These are phyloP conservation scores for Trapa bicornis DNA, from an alignment of 345 rosid species.

Conservation along the genomic window DNA sequence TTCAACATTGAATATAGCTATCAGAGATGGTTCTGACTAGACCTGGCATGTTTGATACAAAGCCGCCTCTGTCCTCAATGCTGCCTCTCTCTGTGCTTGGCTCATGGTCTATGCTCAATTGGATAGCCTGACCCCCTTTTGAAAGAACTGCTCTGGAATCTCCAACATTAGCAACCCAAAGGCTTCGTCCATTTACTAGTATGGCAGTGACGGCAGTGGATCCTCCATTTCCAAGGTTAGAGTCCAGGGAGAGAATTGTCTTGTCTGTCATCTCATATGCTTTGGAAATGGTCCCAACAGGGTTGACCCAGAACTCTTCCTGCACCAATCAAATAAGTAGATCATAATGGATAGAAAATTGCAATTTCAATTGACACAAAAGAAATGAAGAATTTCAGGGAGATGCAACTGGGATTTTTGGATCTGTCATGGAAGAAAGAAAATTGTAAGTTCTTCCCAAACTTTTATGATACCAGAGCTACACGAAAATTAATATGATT, in stretches of 20 bases:
- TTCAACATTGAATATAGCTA: too few relatives aligned
- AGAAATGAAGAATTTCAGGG: too few relatives aligned
- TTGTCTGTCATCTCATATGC: slow-evolving; percentile 14
- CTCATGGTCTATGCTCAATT: slow-evolving; percentile 14
- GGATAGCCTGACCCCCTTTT: slow-evolving; percentile 10
- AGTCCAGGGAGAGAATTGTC: slow-evolving; percentile 3
- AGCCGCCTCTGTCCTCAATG: slow-evolving; percentile 15
- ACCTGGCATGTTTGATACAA: slow-evolving; percentile 14
- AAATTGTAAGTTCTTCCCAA: too few relatives aligned
- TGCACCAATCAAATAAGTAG: background rate
- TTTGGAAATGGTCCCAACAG: slow-evolving; percentile 6
- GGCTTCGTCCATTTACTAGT: slow-evolving; percentile 5
- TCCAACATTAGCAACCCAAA: slow-evolving; percentile 17
- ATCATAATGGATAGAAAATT: too few relatives aligned
- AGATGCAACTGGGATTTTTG: too few relatives aligned
- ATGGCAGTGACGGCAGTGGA: slow-evolving; percentile 20
- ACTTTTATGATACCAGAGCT: too few relatives aligned
- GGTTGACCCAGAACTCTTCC: slow-evolving; percentile 16
- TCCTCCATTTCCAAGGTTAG: slow-evolving; percentile 11
- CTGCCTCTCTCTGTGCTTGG: slow-evolving; percentile 8
- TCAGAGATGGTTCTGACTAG: background rate
- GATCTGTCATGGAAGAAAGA: too few relatives aligned
- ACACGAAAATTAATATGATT: too few relatives aligned
- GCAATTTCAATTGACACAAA: too few relatives aligned
- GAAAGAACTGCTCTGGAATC: slow-evolving; percentile 17